A percentile compares a stretch with the other conserved stretches of the same genome.
phyloP scores from a whole-genome alignment of 2,329 filamentous ascomycete species.

The Stylonectria norvegica region DNA sequence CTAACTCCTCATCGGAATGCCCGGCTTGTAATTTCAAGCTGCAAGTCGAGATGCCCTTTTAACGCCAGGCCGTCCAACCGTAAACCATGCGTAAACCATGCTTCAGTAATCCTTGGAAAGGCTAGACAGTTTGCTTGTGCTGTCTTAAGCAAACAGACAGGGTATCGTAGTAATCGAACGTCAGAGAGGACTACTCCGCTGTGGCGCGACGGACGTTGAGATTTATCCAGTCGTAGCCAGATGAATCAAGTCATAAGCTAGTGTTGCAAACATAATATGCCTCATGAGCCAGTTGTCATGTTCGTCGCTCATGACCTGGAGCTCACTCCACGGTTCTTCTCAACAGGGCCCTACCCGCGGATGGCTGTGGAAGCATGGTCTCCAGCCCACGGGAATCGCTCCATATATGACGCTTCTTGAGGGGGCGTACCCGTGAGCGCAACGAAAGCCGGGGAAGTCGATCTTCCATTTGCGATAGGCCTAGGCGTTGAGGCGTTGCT shows the following conservation, averaged over 20 bases:
- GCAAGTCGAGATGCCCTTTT: conserved; percentile 19
- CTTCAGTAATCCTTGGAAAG: conserved; percentile 9
- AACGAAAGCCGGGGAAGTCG: conserved; percentile 46
- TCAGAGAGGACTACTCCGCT: conserved; percentile 1
- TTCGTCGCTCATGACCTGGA: conserved; percentile 10
- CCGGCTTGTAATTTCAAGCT: conserved; percentile 21
- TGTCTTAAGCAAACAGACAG: conserved; percentile 20
- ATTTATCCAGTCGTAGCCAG: no score
- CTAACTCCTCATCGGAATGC: conserved; percentile 23
- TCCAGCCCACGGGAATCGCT: conserved; percentile 46
- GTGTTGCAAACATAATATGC: no score
- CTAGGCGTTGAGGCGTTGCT: conserved; percentile 30
- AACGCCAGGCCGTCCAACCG: conserved; percentile 23
- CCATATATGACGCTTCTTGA: conserved; percentile 37
- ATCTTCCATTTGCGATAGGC: conserved; percentile 36
- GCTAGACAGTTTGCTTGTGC: conserved; percentile 12
- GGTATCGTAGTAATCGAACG: conserved; percentile 9
- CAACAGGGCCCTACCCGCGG: conserved; percentile 32
- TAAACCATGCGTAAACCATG: conserved; percentile 17
- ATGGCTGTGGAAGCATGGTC: conserved; percentile 52
- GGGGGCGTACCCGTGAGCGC: conserved; percentile 46
- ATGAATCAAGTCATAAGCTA: no score
- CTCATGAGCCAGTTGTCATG: conserved; percentile 8
- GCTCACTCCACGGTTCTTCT: conserved; percentile 13
- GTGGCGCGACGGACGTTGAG: neutral